Evolutionary conservation across 2,329 filamentous ascomycete species (phyloP).

Genomic region (Gaeumannomyces sp.): DNA sequence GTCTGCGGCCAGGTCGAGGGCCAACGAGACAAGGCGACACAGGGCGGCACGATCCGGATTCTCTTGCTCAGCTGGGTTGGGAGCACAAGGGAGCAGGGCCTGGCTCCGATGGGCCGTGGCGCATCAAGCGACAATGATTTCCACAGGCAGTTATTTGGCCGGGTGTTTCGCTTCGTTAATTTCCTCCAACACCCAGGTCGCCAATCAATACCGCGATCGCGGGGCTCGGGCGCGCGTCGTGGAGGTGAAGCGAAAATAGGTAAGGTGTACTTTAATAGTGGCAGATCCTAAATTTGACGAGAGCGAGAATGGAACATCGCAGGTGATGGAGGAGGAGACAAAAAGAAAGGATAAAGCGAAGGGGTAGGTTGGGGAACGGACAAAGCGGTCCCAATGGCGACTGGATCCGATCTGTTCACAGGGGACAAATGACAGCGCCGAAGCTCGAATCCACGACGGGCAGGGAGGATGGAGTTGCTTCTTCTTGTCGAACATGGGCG

Average conservation of each 20-base stretch:
- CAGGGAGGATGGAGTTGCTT: not conserved
- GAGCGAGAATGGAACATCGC: not conserved
- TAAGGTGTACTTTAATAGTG: not conserved
- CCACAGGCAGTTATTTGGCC: not conserved
- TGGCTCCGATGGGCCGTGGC: not conserved
- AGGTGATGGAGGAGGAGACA: not conserved
- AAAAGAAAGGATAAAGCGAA: not conserved
- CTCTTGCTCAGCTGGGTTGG: not conserved
- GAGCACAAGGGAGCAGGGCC: not conserved
- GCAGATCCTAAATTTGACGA: not conserved
- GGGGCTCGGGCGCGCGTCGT: not conserved
- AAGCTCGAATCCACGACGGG: not conserved
- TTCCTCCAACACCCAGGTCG: not conserved
- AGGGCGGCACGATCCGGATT: not conserved
- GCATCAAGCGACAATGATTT: not conserved
- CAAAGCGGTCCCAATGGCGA: not conserved
- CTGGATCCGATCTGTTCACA: not conserved
- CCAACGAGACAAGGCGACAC: not conserved
- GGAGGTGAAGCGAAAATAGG: not conserved
- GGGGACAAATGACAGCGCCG: slow-evolving; percentile 4
- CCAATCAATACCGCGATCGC: not conserved
- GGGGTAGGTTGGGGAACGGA: too few relatives aligned
- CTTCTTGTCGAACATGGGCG: too few relatives aligned
- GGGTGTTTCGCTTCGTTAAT: not conserved
- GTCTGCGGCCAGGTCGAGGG: not conserved